Evolutionary conservation across 2,329 filamentous ascomycete genomes (phyloP).

Genomic region (Fusarium austroafricanum): DNA sequence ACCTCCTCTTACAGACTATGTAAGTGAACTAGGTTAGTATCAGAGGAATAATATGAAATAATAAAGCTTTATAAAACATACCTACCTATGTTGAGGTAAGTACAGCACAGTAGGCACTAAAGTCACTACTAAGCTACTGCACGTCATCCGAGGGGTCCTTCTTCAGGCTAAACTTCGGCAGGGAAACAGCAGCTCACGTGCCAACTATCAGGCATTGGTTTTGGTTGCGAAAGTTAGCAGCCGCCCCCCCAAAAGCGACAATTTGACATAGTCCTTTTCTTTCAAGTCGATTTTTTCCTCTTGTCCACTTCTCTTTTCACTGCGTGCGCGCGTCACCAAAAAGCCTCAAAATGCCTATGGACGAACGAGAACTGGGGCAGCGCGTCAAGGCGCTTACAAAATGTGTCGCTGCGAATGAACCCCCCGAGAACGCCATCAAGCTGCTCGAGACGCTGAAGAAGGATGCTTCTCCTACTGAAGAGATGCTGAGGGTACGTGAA

Average conservation of each 20-base stretch:
- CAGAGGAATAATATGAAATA: no score
- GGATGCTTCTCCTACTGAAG: constrained; percentile 85
- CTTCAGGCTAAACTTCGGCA: constrained; percentile 31
- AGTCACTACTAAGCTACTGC: no score
- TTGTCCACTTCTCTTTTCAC: background rate
- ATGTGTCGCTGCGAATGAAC: constrained; percentile 79
- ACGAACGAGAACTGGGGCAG: constrained; percentile 82
- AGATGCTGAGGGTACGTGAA: constrained; percentile 79
- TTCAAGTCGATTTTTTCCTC: background rate
- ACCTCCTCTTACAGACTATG: no score
- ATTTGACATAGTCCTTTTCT: constrained; percentile 2
- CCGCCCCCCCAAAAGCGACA: constrained; percentile 5
- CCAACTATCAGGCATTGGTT: constrained; percentile 20
- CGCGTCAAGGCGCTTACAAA: constrained; percentile 84
- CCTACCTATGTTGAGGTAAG: no score
- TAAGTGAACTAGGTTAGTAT: no score
- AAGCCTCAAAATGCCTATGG: constrained; percentile 63
- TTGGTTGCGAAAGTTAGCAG: constrained; percentile 23
- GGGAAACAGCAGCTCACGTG: constrained; percentile 32
- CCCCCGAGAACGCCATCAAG: constrained; percentile 75
- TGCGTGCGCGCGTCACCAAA: constrained; percentile 1
- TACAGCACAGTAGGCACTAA: no score
- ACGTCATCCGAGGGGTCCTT: no score
- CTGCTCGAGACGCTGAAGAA: constrained; percentile 84
- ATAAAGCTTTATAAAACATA: no score